Conservation (phyloP, 2,329 filamentous ascomycete species). For the Ophiocordyceps unilateralis region DNA sequence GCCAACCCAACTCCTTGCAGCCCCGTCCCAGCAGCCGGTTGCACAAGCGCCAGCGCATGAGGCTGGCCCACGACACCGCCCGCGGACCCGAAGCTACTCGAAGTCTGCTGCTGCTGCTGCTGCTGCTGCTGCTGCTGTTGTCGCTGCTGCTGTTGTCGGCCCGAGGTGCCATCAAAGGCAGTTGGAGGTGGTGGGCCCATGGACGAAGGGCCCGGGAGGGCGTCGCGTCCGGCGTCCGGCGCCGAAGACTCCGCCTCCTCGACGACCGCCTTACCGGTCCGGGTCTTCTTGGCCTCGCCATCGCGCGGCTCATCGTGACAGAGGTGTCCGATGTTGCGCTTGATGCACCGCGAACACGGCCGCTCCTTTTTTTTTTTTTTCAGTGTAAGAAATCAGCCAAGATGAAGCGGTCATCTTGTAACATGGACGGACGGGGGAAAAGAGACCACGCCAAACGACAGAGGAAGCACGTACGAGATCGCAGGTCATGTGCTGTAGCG, state of each 20-base stretch:
- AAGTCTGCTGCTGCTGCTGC: conserved; percentile 11
- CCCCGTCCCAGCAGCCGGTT: conserved; percentile 51
- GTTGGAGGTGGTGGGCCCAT: conserved; percentile 36
- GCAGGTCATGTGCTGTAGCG: conserved; percentile 69
- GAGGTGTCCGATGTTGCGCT: conserved; percentile 94
- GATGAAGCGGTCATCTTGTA: not conserved
- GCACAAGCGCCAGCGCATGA: conserved; percentile 49
- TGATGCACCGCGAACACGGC: conserved; percentile 93
- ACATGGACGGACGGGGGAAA: not conserved
- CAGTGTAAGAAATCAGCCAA: conserved; percentile 6
- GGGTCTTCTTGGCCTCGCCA: conserved; percentile 60
- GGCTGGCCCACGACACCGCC: conserved; percentile 28
- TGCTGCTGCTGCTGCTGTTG: conserved; percentile 1
- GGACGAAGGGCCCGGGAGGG: conserved; percentile 33
- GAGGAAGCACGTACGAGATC: conserved; percentile 52
- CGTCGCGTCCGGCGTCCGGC: conserved; percentile 31
- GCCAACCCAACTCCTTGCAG: conserved; percentile 40
- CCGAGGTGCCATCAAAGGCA: conserved; percentile 15
- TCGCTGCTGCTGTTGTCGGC: not conserved
- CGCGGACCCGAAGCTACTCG: conserved; percentile 24
- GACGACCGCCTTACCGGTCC: conserved; percentile 35
- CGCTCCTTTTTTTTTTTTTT: conserved; percentile 47
- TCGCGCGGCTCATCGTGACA: conserved; percentile 97
- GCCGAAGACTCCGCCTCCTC: conserved; percentile 37
- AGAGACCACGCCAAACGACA: not conserved